A percentile compares a stretch with the other conserved stretches of the same genome.
These are phyloP conservation scores for Phanerodontia chrysosporium DNA, from an alignment of 768 basidiomycete species.

Conservation along the genomic window DNA sequence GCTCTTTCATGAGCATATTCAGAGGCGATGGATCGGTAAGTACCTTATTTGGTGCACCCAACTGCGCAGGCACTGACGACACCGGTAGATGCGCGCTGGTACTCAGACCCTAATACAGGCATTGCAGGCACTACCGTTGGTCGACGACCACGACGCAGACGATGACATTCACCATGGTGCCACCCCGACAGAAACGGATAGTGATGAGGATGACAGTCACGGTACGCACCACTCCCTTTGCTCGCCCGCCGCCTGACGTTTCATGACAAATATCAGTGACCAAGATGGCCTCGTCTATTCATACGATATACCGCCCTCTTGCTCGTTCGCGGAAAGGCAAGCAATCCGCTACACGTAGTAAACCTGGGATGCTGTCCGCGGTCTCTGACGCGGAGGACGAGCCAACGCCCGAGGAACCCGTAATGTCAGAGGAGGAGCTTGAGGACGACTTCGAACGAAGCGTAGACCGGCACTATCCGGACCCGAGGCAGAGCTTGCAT, in stretches of 20 bases:
- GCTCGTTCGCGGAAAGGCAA: constrained; percentile 56
- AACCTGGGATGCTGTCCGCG: constrained; percentile 17
- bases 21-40: constrained; percentile 70
- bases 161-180: constrained; percentile 49
- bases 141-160: constrained; percentile 63
- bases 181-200: constrained; percentile 47
- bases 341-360: constrained; percentile 16
- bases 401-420: constrained; percentile 28
- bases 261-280: constrained; percentile 27
- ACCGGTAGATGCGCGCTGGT: constrained; percentile 72
- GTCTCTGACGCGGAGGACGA: constrained; percentile 31
- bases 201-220: constrained; percentile 59
- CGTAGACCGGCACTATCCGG: constrained; percentile 21
- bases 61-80: constrained; percentile 4
- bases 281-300: constrained; percentile 78
- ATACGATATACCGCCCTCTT: constrained; percentile 80
- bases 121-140: constrained; percentile 80
- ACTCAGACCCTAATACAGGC: constrained; percentile 90
- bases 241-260: background rate
- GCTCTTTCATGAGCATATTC: constrained; percentile 50
- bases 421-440: constrained; percentile 48
- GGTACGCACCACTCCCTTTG: constrained; percentile 12
- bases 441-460: constrained; percentile 55
- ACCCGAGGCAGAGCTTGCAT: background rate
- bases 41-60: constrained; percentile 10